Conservation (phyloP, 2,329 filamentous ascomycete species). For the Botryosphaeria dothidea region DNA sequence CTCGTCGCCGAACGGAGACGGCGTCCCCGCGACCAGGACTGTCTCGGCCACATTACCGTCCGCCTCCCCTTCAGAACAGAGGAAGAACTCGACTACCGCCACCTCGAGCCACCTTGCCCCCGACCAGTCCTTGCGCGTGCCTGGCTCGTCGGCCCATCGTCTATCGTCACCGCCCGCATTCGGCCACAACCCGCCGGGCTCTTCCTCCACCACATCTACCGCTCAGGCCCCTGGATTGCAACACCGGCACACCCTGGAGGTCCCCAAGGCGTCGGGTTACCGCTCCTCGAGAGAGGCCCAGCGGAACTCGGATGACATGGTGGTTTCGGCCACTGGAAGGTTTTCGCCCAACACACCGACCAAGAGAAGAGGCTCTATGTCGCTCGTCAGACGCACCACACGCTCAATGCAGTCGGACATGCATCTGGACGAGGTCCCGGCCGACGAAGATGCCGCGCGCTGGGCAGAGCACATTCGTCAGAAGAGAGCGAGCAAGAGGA, state of each 20-base stretch:
- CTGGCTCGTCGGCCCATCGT: conserved; percentile 40
- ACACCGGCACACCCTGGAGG: conserved; percentile 86
- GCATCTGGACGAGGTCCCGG: conserved; percentile 77
- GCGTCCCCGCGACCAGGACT: conserved; percentile 1
- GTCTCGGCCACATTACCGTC: neutral
- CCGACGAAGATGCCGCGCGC: conserved; percentile 85
- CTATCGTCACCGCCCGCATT: conserved; percentile 64
- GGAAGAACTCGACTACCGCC: conserved; percentile 28
- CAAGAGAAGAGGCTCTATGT: conserved; percentile 78
- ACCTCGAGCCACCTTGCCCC: conserved; percentile 25
- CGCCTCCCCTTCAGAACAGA: conserved; percentile 9
- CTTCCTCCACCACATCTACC: conserved; percentile 39
- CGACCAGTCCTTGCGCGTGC: conserved; percentile 40
- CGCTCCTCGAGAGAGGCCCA: conserved; percentile 68
- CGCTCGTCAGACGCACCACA: conserved; percentile 75
- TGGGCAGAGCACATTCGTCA: conserved; percentile 94
- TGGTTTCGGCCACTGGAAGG: conserved; percentile 70
- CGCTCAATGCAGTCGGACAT: conserved; percentile 83
- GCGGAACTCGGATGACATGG: conserved; percentile 49
- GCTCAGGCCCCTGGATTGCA: conserved; percentile 62
- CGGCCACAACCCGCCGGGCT: conserved; percentile 40
- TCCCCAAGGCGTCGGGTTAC: conserved; percentile 67
- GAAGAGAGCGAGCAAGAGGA: conserved; percentile 85
- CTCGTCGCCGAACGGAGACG: conserved; percentile 30
- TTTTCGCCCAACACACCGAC: conserved; percentile 72